Evolutionary conservation across 345 rosid species (phyloP).

Genomic region (Durio zibethinus): DNA sequence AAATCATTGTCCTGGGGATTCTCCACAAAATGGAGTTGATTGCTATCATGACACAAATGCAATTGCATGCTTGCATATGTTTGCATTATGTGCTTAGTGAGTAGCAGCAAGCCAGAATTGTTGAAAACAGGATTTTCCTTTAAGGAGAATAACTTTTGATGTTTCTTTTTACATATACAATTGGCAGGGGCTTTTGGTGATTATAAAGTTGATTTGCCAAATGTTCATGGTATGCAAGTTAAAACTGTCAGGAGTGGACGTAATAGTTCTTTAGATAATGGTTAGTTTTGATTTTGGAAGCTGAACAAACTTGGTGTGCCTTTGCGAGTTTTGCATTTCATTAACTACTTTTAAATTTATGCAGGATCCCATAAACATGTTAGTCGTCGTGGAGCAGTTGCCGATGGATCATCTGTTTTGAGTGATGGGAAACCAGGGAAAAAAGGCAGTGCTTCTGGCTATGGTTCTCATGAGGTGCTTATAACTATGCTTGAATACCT

Average conservation of each 20-base stretch:
- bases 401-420: slow-evolving; percentile 28
- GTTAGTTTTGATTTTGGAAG: slow-evolving; percentile 28
- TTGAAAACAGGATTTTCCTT: background rate
- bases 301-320: background rate
- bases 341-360: slow-evolving; percentile 12
- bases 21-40: background rate
- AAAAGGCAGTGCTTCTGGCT: slow-evolving; percentile 34
- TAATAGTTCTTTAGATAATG: slow-evolving; percentile 33
- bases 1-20: background rate
- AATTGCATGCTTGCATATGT: background rate
- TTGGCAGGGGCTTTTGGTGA: slow-evolving; percentile 31
- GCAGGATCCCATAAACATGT: slow-evolving; percentile 44
- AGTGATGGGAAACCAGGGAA: slow-evolving; percentile 41
- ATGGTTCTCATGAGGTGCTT: slow-evolving; percentile 42
- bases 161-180: background rate
- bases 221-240: slow-evolving; percentile 29
- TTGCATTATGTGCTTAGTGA: background rate
- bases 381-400: slow-evolving; percentile 39
- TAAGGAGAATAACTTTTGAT: background rate
- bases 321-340: background rate
- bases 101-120: background rate
- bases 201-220: slow-evolving; percentile 26
- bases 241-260: slow-evolving; percentile 33
- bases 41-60: background rate
- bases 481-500: background rate